phyloP scores from a whole-genome alignment of 1,284 basidiomycete genomes.

The Somion occarium region DNA sequence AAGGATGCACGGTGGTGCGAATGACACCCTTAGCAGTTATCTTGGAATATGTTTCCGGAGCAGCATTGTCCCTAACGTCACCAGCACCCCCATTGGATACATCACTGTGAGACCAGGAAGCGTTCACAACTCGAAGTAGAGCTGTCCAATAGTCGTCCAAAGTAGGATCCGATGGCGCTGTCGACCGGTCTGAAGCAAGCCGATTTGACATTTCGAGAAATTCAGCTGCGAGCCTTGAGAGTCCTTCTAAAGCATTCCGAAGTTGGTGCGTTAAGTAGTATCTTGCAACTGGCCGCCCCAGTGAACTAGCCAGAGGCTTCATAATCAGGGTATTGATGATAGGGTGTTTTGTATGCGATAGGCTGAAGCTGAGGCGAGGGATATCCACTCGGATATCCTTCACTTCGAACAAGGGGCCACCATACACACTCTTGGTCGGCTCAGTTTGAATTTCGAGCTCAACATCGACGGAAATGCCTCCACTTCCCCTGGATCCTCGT shows the following conservation, averaged over 20 bases:
- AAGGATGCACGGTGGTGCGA: conserved; percentile 28
- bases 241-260: too few relatives aligned
- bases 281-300: conserved; percentile 25
- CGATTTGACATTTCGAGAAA: conserved; percentile 22
- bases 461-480: conserved; percentile 33
- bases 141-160: conserved; percentile 22
- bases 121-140: conserved; percentile 27
- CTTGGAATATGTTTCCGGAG: conserved; percentile 22
- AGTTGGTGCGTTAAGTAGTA: too few relatives aligned
- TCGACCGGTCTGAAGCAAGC: background rate
- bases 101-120: background rate
- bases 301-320: conserved; percentile 40
- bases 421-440: conserved; percentile 15
- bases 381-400: conserved; percentile 32
- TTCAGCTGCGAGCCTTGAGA: too few relatives aligned
- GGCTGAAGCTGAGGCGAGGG: conserved; percentile 33
- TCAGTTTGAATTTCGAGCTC: conserved; percentile 33
- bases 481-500: too few relatives aligned
- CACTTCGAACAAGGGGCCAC: conserved; percentile 35
- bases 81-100: conserved; percentile 5
- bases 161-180: background rate
- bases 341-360: conserved; percentile 42
- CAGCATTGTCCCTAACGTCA: conserved; percentile 1
- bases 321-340: conserved; percentile 42
- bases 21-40: conserved; percentile 35